A percentile compares a stretch with the other conserved stretches of the same genome.
Conservation (phyloP, 2,329 filamentous ascomycete species). For the Trichoderma sp. region DNA sequence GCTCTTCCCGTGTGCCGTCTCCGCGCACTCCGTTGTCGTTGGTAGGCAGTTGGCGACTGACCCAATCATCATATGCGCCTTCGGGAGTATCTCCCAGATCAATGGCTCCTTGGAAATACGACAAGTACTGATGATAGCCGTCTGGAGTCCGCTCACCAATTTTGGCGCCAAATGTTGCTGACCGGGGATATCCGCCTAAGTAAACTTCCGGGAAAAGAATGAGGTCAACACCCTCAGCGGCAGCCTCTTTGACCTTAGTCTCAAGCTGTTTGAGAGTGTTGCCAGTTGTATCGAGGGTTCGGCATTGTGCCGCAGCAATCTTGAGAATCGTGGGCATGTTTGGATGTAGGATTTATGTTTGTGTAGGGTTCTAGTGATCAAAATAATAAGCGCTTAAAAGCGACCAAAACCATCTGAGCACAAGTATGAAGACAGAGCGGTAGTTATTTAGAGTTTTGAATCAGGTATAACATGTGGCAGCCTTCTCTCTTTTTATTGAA, state of each 20-base stretch:
- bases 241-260: not conserved
- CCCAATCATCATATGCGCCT: not conserved
- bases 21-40: not conserved
- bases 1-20: not conserved
- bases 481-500: not conserved
- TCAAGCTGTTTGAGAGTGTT: not conserved
- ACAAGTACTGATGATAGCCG: not conserved
- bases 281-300: not conserved
- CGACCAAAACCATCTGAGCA: not conserved
- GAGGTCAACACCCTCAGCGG: not conserved
- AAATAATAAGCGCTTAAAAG: not conserved
- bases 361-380: not conserved
- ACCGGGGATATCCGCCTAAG: not conserved
- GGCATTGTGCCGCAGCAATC: not conserved
- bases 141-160: not conserved
- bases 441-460: not conserved
- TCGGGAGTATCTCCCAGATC: conserved; percentile 2
- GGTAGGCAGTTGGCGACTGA: not conserved
- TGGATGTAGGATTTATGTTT: not conserved
- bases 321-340: not conserved
- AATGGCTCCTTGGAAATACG: not conserved
- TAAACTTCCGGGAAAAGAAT: not conserved
- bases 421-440: not conserved
- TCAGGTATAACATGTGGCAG: not conserved
- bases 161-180: not conserved